Evolutionary conservation across 768 basidiomycete genomes (phyloP).

Genomic region (Scleroderma citrinum): DNA sequence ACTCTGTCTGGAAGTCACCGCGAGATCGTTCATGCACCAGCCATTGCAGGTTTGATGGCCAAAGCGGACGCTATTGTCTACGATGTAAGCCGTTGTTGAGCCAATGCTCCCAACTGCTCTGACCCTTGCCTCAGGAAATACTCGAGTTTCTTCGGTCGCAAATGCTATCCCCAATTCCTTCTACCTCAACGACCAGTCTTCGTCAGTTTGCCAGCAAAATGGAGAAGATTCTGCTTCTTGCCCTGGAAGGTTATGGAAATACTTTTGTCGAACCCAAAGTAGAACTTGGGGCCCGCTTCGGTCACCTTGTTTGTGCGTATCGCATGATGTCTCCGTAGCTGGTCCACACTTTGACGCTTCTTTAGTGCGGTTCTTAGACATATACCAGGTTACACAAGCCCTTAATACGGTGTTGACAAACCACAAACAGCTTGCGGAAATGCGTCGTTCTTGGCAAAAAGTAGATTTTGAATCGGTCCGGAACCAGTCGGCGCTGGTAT

Average conservation of each 20-base stretch:
- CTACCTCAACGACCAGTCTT: conserved; percentile 61
- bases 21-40: conserved; percentile 87
- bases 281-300: conserved; percentile 85
- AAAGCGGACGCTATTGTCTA: conserved; percentile 88
- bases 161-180: conserved; percentile 72
- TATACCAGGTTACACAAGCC: conserved; percentile 88
- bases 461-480: conserved; percentile 88
- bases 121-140: conserved; percentile 58
- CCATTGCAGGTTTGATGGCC: conserved; percentile 82
- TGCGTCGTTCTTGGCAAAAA: conserved; percentile 84
- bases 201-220: conserved; percentile 85
- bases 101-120: conserved; percentile 6
- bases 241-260: conserved; percentile 77
- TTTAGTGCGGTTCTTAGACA: conserved; percentile 84
- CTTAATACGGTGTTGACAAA: conserved; percentile 84
- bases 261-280: conserved; percentile 91
- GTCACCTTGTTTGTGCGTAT: conserved; percentile 79
- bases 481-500: conserved; percentile 89
- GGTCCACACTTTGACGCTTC: conserved; percentile 5
- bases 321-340: neutral
- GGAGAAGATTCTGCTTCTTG: conserved; percentile 81
- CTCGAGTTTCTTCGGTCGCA: conserved; percentile 79
- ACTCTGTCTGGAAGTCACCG: conserved; percentile 66
- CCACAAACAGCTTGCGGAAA: conserved; percentile 77
- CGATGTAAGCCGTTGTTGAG: conserved; percentile 57